Base-by-base conservation (phyloP, 1,284 basidiomycete genomes). In the Coniferiporia sulphurascens region DNA sequence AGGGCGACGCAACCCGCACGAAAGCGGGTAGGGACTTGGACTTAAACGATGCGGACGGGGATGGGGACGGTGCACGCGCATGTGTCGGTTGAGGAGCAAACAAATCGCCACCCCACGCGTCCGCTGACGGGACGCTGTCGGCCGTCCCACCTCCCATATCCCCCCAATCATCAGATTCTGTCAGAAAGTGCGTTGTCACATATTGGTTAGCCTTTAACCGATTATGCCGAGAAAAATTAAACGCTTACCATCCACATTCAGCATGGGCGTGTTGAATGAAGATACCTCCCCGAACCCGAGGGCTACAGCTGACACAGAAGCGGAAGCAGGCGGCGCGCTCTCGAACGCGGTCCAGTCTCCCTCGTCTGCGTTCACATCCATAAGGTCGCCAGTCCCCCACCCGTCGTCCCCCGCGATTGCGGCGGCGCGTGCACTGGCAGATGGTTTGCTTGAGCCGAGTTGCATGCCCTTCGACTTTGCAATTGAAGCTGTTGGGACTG, bases 291-390 rank as follows among this genome's bases (percentile, higher is more conserved):
- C 67, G 8, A 69, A 67, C 13, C 67, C 68, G 52, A 69, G 58
- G 15, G 64, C 66, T 21, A 57, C 38, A 3, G 66, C 62, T 0
- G 66, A 43, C 71, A 67, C 60, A 4, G 75, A 72, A 52, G 64
- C 56, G 2, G 59, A 41, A 2, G 64, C 58, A 2, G 74, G 59
- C 4, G 80, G 83, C 0, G 89, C 89, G 58, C 80, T 85, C 73
- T 93, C 91, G 64, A 95, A 95, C n/a, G 88, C 89, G 66, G 92
- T 89, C 95, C 95, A 97, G 70, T 97, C 95, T 68, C 88, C 94
- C 36, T 86, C 81, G 66, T 97, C 93, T 0, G 90, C 93, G 69
- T 94, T 87, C 8, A 97, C 85, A 66, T 97, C 93, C 71, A 96
- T 95, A 57, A 96, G 72, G 71, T 96, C 91, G 3, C 76, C 76